Base-by-base conservation (phyloP, 2,329 filamentous ascomycete genomes). In the Conoideocrella luteorostrata region DNA sequence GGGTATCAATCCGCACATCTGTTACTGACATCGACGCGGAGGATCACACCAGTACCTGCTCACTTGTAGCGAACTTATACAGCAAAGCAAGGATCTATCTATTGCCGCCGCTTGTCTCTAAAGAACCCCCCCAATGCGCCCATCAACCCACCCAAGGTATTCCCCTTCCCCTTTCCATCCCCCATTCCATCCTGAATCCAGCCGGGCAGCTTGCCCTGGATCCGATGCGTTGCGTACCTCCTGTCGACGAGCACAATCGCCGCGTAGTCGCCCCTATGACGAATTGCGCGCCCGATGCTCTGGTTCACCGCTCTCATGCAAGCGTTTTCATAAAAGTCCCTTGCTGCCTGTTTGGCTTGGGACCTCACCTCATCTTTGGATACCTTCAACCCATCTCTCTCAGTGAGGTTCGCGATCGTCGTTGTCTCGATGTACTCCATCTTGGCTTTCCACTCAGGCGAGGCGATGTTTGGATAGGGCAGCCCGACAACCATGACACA, bases 241-340 rank as follows among this genome's bases (percentile, higher is more conserved):
- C 77, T 72, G 64, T 98, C 93, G 26, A 93, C 70, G 58, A 98
- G 75, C 45, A 96, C 67, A 50, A 98, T 96, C 13, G 86, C 82
- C 4, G 93, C 93, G 65, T 95, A 97, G 65, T 98, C 93, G 20
- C 78, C 80, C 44, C 76, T 77, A 60, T 98, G 93, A 37, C 93
- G 74, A 55, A 98, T 96, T 1, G 89, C 93, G 46, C 93, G 74
- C 1, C 93, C 93, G 53, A 98, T 90, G 58, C 88, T 93, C 69
- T 98, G 93, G 62, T 98, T 98, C 4, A 98, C 93, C 4, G 90
- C 88, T 30, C 93, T 77, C 90, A 98, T 96, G 62, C 90, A 96
- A 0, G 88, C 80, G 59, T 97, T 97, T 61, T 96, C 89, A 59
- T 94, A 95, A 58, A 88, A 95, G 48, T 91, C 86, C 41, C 84